phyloP scores from a whole-genome alignment of 192 early-diverging fungal species.

The Backusella mclennaniae region DNA sequence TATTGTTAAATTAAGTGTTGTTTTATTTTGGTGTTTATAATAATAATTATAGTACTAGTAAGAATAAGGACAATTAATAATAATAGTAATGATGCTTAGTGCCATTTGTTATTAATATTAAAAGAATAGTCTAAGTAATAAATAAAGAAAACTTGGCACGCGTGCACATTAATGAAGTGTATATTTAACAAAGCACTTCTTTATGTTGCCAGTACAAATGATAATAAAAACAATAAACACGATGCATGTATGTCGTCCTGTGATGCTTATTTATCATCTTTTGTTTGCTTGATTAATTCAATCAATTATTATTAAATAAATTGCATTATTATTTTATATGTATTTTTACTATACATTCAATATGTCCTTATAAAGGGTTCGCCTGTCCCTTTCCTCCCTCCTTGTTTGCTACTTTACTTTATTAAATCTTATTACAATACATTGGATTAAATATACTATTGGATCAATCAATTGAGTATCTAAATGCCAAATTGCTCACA shows the following conservation, averaged over 20 bases:
- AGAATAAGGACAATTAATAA: neutral
- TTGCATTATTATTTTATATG: neutral
- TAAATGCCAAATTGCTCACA: neutral
- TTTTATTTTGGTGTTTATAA: neutral
- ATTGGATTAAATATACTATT: neutral
- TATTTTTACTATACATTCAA: neutral
- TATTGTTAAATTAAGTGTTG: neutral
- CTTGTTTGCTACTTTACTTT: no score
- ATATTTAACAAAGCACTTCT: neutral
- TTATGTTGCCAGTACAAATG: neutral
- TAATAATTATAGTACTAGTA: neutral
- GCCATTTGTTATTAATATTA: neutral
- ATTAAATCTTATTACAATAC: neutral
- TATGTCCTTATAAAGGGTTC: neutral
- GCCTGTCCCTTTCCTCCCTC: neutral
- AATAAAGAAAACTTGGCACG: neutral
- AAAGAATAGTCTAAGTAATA: neutral
- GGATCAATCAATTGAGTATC: neutral
- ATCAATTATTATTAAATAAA: neutral
- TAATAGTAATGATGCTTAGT: neutral
- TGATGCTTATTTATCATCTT: neutral
- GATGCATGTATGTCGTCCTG: neutral
- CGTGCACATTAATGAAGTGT: neutral
- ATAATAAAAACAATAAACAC: neutral
- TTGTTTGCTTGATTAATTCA: neutral